Evolutionary conservation across 805 yeast species (phyloP).

Genomic region (Wickerhamomyces ciferrii): DNA sequence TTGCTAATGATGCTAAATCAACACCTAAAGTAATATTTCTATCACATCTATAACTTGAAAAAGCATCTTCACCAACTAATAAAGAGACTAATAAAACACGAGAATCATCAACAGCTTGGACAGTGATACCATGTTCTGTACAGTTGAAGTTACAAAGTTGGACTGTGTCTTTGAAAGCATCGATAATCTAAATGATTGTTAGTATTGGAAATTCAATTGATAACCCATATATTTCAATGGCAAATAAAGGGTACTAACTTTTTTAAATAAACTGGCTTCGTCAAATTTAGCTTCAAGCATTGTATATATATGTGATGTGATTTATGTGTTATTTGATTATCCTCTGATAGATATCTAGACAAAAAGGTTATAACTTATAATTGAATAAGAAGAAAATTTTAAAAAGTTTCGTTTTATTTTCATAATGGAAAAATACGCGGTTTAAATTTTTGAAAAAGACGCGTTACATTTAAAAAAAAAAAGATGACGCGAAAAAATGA

Average conservation of each 20-base stretch:
- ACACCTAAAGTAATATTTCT: slow-evolving; percentile 88
- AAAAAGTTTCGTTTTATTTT: too few species aligned
- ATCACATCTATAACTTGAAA: slow-evolving; percentile 92
- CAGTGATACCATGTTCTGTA: slow-evolving; percentile 89
- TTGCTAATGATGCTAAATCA: slow-evolving; percentile 81
- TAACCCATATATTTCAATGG: not conserved
- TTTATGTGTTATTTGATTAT: too few species aligned
- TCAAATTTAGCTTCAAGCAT: slow-evolving; percentile 98
- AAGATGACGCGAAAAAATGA: too few species aligned
- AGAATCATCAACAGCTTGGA: slow-evolving; percentile 97
- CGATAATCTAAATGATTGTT: slow-evolving; percentile 50
- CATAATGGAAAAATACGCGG: too few species aligned
- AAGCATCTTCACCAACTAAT: slow-evolving; percentile 82
- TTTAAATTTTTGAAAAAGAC: too few species aligned
- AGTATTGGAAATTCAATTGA: slow-evolving; percentile 1
- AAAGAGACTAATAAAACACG: slow-evolving; percentile 89
- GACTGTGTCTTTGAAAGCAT: slow-evolving; percentile 91
- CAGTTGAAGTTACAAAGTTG: slow-evolving; percentile 95
- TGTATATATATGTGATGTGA: not conserved
- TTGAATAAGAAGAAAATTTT: too few species aligned
- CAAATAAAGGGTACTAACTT: slow-evolving; percentile 33
- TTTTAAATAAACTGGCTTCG: slow-evolving; percentile 87
- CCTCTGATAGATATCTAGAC: too few species aligned
- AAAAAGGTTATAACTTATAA: too few species aligned
- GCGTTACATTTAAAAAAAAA: too few species aligned